A percentile compares a stretch with the other conserved stretches of the same genome.
Evolutionary conservation across 176 grass and related monocot species (phyloP).

Genomic region (Carex parvula): DNA sequence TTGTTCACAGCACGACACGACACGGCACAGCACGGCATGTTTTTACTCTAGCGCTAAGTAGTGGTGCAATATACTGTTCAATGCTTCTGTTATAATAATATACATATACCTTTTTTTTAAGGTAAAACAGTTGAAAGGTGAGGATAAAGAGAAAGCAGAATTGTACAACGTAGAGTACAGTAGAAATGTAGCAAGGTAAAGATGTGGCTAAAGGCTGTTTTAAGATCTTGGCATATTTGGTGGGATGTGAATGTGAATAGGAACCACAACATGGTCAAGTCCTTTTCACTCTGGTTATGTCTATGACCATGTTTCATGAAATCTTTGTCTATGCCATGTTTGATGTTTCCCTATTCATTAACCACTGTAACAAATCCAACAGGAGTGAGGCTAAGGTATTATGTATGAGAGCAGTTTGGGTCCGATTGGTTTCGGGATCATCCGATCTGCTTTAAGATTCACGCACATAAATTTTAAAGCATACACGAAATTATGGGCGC

Average conservation of each 20-base stretch:
- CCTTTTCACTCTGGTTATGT: not conserved
- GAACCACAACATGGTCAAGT: slow-evolving; percentile 10
- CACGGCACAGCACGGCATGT: too few species aligned
- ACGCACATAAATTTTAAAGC: too few species aligned
- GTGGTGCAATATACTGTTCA: too few species aligned
- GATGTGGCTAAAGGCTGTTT: not conserved
- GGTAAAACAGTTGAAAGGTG: not conserved
- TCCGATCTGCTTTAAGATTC: too few species aligned
- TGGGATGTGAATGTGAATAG: not conserved
- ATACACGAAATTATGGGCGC: too few species aligned
- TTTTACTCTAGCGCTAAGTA: too few species aligned
- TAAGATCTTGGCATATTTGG: slow-evolving; percentile 24
- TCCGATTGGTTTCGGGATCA: too few species aligned
- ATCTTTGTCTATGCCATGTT: not conserved
- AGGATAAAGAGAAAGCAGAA: not conserved
- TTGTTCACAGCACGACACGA: too few species aligned
- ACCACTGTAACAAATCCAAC: not conserved
- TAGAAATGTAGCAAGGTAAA: not conserved
- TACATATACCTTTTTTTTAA: not conserved
- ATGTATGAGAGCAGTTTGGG: too few species aligned
- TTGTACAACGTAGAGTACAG: not conserved
- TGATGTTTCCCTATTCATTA: not conserved
- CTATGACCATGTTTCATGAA: not conserved
- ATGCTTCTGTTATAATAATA: not conserved
- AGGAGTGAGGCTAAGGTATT: not conserved